Evolutionary conservation across 2,329 filamentous ascomycete genomes (phyloP).

Genomic region (Pseudogymnoascus sp.): DNA sequence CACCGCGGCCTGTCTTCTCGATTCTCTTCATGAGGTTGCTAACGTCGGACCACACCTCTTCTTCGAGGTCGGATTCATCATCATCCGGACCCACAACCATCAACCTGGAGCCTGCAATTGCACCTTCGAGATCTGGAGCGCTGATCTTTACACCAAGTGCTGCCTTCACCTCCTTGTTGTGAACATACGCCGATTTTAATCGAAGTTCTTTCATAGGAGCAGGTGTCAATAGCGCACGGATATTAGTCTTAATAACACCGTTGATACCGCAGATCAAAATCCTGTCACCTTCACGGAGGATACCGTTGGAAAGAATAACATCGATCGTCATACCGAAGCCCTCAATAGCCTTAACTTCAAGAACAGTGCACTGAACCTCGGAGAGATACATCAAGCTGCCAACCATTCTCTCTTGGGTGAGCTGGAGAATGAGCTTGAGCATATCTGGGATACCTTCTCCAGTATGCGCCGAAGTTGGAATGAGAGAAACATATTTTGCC

Average conservation of each 20-base stretch:
- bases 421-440: conserved; percentile 85
- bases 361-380: conserved; percentile 92
- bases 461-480: conserved; percentile 96
- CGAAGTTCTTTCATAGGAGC: conserved; percentile 88
- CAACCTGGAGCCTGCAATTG: conserved; percentile 90
- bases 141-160: conserved; percentile 98
- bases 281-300: conserved; percentile 85
- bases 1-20: conserved; percentile 84
- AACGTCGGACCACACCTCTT: conserved; percentile 92
- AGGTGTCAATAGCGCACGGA: conserved; percentile 86
- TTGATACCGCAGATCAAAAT: conserved; percentile 96
- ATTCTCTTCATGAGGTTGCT: conserved; percentile 86
- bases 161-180: conserved; percentile 99
- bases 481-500: conserved; percentile 87
- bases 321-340: conserved; percentile 98
- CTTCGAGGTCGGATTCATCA: conserved; percentile 92
- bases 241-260: conserved; percentile 88
- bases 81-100: conserved; percentile 92
- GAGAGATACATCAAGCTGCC: conserved; percentile 96
- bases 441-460: conserved; percentile 98
- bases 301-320: conserved; percentile 91
- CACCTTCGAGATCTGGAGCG: conserved; percentile 87
- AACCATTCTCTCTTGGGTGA: conserved; percentile 97
- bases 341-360: conserved; percentile 98
- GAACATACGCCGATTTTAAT: conserved; percentile 91